Evolutionary conservation across 805 yeast genomes (phyloP).

Genomic region (Lachancea meyersii): DNA sequence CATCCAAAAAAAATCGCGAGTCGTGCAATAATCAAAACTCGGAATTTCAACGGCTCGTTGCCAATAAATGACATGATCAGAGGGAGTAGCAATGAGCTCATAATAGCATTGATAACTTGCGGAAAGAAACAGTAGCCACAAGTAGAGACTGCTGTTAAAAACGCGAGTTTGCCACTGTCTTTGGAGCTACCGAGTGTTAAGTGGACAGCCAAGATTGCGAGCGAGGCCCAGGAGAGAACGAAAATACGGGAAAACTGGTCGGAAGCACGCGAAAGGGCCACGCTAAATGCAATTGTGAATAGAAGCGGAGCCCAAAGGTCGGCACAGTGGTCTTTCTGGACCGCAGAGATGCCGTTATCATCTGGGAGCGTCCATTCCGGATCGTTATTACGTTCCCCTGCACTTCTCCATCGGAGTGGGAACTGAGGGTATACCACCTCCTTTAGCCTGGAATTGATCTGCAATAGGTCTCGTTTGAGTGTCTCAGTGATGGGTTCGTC

Average conservation of each 20-base stretch:
- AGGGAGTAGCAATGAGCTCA: slow-evolving; percentile 26
- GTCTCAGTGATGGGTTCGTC: slow-evolving; percentile 29
- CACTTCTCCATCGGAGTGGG: slow-evolving; percentile 8
- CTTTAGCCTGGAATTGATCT: slow-evolving; percentile 28
- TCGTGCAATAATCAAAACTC: slow-evolving; percentile 16
- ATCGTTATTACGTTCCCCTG: neutral
- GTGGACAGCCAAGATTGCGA: slow-evolving; percentile 29
- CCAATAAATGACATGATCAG: slow-evolving; percentile 16
- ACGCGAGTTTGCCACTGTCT: slow-evolving; percentile 17
- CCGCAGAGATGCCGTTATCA: neutral
- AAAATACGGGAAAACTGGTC: slow-evolving; percentile 30
- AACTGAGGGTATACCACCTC: slow-evolving; percentile 33
- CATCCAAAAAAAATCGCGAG: slow-evolving; percentile 17
- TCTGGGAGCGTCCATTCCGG: neutral
- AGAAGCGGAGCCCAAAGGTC: slow-evolving; percentile 35
- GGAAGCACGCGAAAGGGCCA: slow-evolving; percentile 26
- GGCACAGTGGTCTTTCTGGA: slow-evolving; percentile 7
- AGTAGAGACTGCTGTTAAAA: slow-evolving; percentile 30
- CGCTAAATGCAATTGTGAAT: slow-evolving; percentile 27
- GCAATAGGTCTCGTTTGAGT: slow-evolving; percentile 27
- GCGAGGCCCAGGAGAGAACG: slow-evolving; percentile 27
- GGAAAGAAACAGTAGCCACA: slow-evolving; percentile 33
- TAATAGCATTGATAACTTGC: slow-evolving; percentile 24
- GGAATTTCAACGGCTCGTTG: slow-evolving; percentile 12
- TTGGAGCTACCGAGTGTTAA: slow-evolving; percentile 24